These are phyloP conservation scores for Gamarada debralockiae DNA, from an alignment of 495 filamentous ascomycete genomes.

Conservation along the genomic window DNA sequence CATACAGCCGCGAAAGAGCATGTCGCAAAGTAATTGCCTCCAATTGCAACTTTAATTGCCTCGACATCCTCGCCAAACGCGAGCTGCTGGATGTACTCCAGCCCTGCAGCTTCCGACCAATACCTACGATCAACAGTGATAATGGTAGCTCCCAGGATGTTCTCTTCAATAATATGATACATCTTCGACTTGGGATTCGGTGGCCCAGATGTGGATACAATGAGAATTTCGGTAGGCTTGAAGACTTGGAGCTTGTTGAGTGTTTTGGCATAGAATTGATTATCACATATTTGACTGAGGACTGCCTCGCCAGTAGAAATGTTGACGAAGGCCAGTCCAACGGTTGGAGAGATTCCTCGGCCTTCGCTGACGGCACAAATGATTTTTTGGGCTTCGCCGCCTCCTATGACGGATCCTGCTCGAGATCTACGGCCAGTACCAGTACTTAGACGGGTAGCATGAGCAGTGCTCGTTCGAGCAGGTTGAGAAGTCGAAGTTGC, in stretches of 20 bases:
- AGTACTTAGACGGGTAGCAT: constrained; percentile 25
- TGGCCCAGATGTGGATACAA: constrained; percentile 61
- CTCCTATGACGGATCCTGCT: constrained; percentile 54
- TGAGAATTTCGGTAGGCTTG: constrained; percentile 70
- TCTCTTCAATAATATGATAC: constrained; percentile 68
- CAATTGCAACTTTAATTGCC: constrained; percentile 71
- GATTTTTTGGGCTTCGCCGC: constrained; percentile 61
- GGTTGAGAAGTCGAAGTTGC: constrained; percentile 20
- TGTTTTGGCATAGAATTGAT: constrained; percentile 80
- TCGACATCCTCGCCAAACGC: constrained; percentile 75
- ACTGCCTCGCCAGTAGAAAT: constrained; percentile 75
- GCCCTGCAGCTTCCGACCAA: constrained; percentile 80
- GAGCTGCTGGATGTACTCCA: constrained; percentile 75
- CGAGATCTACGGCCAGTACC: constrained; percentile 59
- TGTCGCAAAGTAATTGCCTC: constrained; percentile 83
- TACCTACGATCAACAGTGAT: constrained; percentile 73
- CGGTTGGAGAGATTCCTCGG: constrained; percentile 76
- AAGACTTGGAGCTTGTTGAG: constrained; percentile 78
- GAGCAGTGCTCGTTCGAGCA: constrained; percentile 25
- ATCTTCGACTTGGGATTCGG: constrained; percentile 68
- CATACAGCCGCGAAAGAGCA: constrained; percentile 86
- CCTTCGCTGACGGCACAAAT: constrained; percentile 91
- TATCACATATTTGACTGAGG: constrained; percentile 87
- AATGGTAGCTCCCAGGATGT: constrained; percentile 53
- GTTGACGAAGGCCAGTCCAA: constrained; percentile 88